Evolutionary conservation across 495 filamentous ascomycete genomes (phyloP).

Genomic region (Pyrenula aspistea): DNA sequence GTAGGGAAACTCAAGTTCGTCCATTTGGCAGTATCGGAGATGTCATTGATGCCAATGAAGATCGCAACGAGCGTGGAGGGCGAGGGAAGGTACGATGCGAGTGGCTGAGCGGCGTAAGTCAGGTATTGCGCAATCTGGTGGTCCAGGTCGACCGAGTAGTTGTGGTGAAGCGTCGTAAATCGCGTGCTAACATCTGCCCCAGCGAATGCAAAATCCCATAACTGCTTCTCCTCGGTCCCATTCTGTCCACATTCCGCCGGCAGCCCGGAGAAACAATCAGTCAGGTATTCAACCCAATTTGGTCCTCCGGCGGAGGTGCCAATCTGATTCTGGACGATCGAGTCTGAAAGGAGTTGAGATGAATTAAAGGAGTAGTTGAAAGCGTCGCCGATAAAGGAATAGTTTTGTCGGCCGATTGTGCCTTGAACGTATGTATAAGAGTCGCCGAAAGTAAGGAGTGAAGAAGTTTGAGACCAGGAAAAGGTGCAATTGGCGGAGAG

Average conservation of each 20-base stretch:
- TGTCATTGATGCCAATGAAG: constrained; percentile 35
- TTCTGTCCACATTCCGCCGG: constrained; percentile 14
- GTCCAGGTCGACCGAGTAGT: constrained; percentile 31
- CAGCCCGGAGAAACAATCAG: constrained; percentile 28
- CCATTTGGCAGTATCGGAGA: constrained; percentile 24
- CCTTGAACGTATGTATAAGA: constrained; percentile 45
- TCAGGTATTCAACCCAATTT: constrained; percentile 39
- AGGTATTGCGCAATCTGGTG: constrained; percentile 27
- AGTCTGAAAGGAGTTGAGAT: constrained; percentile 25
- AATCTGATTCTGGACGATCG: constrained; percentile 38
- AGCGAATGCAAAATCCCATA: constrained; percentile 46
- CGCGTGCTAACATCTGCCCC: constrained; percentile 34
- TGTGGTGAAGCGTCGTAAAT: constrained; percentile 34
- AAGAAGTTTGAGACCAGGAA: neutral
- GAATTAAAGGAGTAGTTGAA: constrained; percentile 25
- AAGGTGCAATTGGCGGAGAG: neutral
- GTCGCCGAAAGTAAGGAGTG: constrained; percentile 35
- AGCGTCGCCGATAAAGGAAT: constrained; percentile 35
- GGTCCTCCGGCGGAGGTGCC: constrained; percentile 35
- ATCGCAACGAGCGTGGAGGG: constrained; percentile 24
- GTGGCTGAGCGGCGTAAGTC: constrained; percentile 17
- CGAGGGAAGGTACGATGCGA: constrained; percentile 11
- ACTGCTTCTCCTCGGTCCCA: constrained; percentile 24
- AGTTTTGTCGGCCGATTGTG: constrained; percentile 32
- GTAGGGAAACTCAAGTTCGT: constrained; percentile 18